These are phyloP conservation scores for Aureobasidium lini DNA, from an alignment of 2,329 filamentous ascomycete genomes.

Conservation along the genomic window DNA sequence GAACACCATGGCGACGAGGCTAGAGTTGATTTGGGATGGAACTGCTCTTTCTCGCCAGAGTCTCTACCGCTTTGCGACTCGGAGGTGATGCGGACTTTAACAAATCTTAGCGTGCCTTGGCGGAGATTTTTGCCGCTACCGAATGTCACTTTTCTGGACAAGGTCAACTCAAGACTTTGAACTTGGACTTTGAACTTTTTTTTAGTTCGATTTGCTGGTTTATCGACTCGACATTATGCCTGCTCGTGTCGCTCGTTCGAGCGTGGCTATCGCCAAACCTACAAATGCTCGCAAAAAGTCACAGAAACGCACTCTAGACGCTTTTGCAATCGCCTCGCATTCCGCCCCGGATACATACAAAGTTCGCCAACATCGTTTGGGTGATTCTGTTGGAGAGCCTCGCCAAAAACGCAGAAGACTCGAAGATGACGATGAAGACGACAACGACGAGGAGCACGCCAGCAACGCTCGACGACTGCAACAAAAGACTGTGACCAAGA, in stretches of 20 bases:
- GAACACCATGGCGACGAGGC: background rate
- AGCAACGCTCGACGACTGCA: constrained; percentile 23
- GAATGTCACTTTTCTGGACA: background rate
- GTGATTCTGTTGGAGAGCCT: constrained; percentile 42
- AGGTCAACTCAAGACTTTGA: background rate
- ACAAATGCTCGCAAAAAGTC: constrained; percentile 35
- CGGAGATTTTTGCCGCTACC: constrained; percentile 5
- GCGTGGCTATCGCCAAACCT: constrained; percentile 25
- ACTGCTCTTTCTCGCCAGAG: background rate
- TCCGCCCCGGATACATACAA: constrained; percentile 46
- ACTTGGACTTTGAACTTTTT: background rate
- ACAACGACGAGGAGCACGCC: constrained; percentile 40
- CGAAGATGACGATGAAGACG: constrained; percentile 44
- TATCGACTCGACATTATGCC: constrained; percentile 31
- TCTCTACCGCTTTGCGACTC: background rate
- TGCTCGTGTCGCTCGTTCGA: constrained; percentile 34
- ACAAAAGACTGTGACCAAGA: constrained; percentile 26
- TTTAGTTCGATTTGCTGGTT: background rate
- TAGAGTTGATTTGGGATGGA: background rate
- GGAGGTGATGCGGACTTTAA: constrained; percentile 12
- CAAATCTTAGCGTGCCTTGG: constrained; percentile 9
- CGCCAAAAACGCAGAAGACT: constrained; percentile 36
- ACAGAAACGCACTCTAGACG: constrained; percentile 52
- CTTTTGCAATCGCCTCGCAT: constrained; percentile 57
- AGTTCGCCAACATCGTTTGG: constrained; percentile 51